Evolutionary conservation across 225 moss, liverwort and hornwort species (phyloP).

Genomic region (Asterella californica): DNA sequence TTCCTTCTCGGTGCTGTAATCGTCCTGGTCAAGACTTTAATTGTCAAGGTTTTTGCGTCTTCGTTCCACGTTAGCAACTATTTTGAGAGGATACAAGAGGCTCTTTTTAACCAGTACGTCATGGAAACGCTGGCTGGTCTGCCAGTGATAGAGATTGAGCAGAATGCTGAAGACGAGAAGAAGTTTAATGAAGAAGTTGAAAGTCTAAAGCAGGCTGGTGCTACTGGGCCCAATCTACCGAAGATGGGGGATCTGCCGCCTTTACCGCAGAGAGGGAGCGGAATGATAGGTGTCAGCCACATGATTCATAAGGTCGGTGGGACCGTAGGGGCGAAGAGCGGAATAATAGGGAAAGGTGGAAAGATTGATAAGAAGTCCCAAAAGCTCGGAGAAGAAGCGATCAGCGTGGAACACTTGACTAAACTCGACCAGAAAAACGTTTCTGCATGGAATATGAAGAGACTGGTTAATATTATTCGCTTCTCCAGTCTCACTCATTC

Average conservation of each 20-base stretch:
- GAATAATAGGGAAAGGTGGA: slow-evolving; percentile 11
- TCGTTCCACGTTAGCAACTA: slow-evolving; percentile 84
- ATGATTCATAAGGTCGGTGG: slow-evolving; percentile 17
- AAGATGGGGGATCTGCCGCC: slow-evolving; percentile 38
- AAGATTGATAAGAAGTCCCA: slow-evolving; percentile 13
- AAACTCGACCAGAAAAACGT: slow-evolving; percentile 74
- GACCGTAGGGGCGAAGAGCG: slow-evolving; percentile 9
- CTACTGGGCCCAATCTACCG: slow-evolving; percentile 57
- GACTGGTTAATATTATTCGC: slow-evolving; percentile 67
- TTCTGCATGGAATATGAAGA: slow-evolving; percentile 98
- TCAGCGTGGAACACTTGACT: slow-evolving; percentile 54
- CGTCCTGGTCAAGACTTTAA: slow-evolving; percentile 62
- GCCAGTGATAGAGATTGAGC: slow-evolving; percentile 48
- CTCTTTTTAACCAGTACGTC: slow-evolving; percentile 83
- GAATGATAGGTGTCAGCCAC: slow-evolving; percentile 25
- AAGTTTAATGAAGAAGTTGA: slow-evolving; percentile 72
- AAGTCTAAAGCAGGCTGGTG: slow-evolving; percentile 64
- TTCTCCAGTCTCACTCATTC: slow-evolving; percentile 74
- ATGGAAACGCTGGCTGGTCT: slow-evolving; percentile 74
- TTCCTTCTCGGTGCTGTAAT: slow-evolving; percentile 62
- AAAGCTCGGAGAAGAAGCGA: slow-evolving; percentile 29
- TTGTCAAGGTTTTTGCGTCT: slow-evolving; percentile 84
- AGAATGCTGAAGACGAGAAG: slow-evolving; percentile 47
- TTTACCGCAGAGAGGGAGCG: slow-evolving; percentile 24
- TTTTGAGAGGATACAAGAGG: slow-evolving; percentile 94